Base-by-base conservation (phyloP, 306 rosid genomes). In the Lathyrus sativus region DNA sequence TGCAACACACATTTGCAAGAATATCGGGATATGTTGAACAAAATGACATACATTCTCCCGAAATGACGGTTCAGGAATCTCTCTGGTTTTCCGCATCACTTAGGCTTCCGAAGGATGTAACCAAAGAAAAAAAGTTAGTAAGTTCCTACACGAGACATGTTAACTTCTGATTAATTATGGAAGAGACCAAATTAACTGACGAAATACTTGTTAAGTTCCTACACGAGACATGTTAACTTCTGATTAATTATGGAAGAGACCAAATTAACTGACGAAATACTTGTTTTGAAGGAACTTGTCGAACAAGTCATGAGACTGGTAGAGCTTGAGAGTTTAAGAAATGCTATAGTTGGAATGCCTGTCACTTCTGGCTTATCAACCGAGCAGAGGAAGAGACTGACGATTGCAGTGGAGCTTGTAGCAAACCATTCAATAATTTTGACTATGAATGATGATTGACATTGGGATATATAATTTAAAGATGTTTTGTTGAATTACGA, bases 1-100 rank as follows among this genome's bases (percentile, higher is more conserved):
- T 28, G 39, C 62, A 56, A 28, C 39, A 29, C 39, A 56, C 62
- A 2, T 56, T 56, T 12, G 62, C 62, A 2, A 26, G 62, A 56
- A 56, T 56, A 26, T 9, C 62, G 0, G 39, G 62, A 6, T 56
- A 56, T 12, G 62, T 56, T 6, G 62, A 56, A n/a, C 62, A 56
- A 56, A 56, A 55, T 28, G 62, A 56, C 39, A 56, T 56, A 56
- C 62, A 56, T 29, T 56, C 62, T 56, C 62, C 62, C n/a, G 18
- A 56, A 56, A 56, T 56, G 62, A 56, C 62, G 13, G 62, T 56
- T 28, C 18, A 56, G 10, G 62, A 56, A 17, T 56, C 62, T 3
- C 9, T 56, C 4, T 56, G 39, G 62, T 56, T 56, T 56, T 56
- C 62, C 28, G 62, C 62, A 28, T 56, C 62, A 6, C 29, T 56